Evolutionary conservation across 2,329 filamentous ascomycete genomes (phyloP), one percentile per base, ranked within the genome.

Genomic region (Cladobotryum mycophilum): DNA sequence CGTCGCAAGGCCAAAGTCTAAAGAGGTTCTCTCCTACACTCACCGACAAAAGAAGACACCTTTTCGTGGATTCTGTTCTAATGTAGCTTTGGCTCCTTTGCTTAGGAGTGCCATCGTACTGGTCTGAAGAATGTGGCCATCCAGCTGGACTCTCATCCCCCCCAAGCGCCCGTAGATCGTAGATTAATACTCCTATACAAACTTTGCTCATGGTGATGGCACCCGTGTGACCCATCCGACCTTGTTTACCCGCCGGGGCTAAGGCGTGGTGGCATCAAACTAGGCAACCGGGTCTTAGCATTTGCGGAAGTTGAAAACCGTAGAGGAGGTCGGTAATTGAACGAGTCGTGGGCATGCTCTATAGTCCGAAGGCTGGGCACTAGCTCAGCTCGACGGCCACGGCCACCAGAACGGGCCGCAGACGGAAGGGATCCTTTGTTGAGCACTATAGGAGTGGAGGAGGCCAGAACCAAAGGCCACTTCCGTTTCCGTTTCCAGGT

Each of bases 191-290:
- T 30, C 25, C 25, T 8, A 6, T 30, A 30, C 25, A 30, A 30
- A 7, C 9, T 30, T 30, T 7, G 9, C 2, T 11, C 25, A 30
- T 30, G 25, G 25, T 30, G 6, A 30, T 30, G 25, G 4, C 8
- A 45, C 37, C 42, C 48, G 55, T 61, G 61, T 63, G 59, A 63
- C 48, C 25, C 25, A 59, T 47, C 45, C 38, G 45, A 45, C 30
- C 37, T 49, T 30, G 47, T 47, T 58, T 64, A 63, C 60, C 61
- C 62, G 62, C 62, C 61, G 58, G 46, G 49, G 59, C 62, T 64
- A 59, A 61, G 55, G 57, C 43, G 18, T 37, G 55, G 53, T 60
- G 56, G 56, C 57, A 62, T 60, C 15, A 22, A 37, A 17, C 33
- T 45, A 49, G 33, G 47, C 37, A 42, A 15, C 37, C 22, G 15